Conservation (phyloP, 805 yeast species). For the Wickerhamomyces mucosus region DNA sequence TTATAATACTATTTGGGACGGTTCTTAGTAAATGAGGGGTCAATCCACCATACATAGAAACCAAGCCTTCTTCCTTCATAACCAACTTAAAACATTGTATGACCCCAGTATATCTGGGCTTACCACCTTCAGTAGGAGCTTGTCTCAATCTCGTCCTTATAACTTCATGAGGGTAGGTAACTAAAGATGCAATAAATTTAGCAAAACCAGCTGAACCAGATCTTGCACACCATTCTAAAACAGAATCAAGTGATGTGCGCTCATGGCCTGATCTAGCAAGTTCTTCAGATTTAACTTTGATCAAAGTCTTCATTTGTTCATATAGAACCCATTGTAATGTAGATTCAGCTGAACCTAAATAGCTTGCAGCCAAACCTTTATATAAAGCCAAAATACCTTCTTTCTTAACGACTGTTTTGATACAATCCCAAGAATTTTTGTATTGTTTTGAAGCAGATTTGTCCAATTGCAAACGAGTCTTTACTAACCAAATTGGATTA, state of each 20-base stretch:
- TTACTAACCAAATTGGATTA: conserved; percentile 95
- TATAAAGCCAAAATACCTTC: conserved; percentile 83
- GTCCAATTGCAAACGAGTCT: conserved; percentile 90
- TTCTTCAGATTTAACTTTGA: conserved; percentile 41
- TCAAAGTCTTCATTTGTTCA: conserved; percentile 81
- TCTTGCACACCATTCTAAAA: conserved; percentile 88
- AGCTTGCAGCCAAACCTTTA: conserved; percentile 89
- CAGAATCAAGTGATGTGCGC: conserved; percentile 43
- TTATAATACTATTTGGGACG: conserved; percentile 94
- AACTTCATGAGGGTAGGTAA: conserved; percentile 96
- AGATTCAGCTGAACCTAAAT: conserved; percentile 86
- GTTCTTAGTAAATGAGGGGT: conserved; percentile 96
- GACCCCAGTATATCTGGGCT: conserved; percentile 82
- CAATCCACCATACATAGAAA: conserved; percentile 92
- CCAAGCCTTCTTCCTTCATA: conserved; percentile 87
- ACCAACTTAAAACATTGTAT: conserved; percentile 79
- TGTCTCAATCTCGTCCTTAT: conserved; percentile 93
- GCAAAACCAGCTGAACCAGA: conserved; percentile 98
- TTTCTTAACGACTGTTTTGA: conserved; percentile 50
- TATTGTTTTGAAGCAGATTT: conserved; percentile 58
- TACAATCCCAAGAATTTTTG: conserved; percentile 79
- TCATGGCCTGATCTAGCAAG: conserved; percentile 23
- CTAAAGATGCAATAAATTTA: conserved; percentile 81
- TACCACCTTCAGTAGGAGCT: conserved; percentile 76
- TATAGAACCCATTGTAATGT: conserved; percentile 94